Evolutionary conservation across 805 yeast species (phyloP), one percentile per base, ranked within the genome.

Genomic region (Lachancea kluyveri): DNA sequence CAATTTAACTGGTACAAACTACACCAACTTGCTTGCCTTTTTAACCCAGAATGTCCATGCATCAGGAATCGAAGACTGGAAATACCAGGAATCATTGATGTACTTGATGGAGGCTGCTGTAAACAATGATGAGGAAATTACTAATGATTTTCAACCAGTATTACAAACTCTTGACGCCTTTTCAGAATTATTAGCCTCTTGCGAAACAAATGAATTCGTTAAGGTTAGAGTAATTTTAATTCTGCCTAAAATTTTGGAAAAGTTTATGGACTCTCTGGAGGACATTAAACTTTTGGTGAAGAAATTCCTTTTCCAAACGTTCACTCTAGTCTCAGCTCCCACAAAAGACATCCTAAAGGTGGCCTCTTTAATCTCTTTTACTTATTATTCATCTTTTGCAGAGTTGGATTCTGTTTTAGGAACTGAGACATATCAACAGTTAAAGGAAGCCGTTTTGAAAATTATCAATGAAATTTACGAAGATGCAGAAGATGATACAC

Each of bases 401-500:
- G 52, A 57, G 7, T 39, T 59, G 19, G 38, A 47, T 14, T 44
- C 58, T 5, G 48, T 55, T 12, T 29, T 54, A 7, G 52, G 52
- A 2, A 21, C 37, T 5, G 38, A 33, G 10, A 27, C 34, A 6
- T 43, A 51, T 17, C 42, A 44, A 18, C 21, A 37, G 7, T 25
- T 45, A 7, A 58, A 54, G 37, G 28, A 35, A 5, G 40, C 41
- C 3, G 41, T 64, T 8, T 48, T 72, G 21, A 27, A 42, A 1
- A 40, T 73, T 0, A 65, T 77, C 8, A 47, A 53, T 3, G 52
- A 67, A 2, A 54, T 90, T 7, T 49, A 70, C 3, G 70, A 67
- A 1, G 79, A 74, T 1, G 72, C 92, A 0, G 82, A 77, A 26
- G 95, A 85, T 27, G 97, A 88, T 46, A 72, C 95, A 0, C 75